phyloP scores from a whole-genome alignment of 2,329 filamentous ascomycete genomes.

The Colletotrichum sojae region DNA sequence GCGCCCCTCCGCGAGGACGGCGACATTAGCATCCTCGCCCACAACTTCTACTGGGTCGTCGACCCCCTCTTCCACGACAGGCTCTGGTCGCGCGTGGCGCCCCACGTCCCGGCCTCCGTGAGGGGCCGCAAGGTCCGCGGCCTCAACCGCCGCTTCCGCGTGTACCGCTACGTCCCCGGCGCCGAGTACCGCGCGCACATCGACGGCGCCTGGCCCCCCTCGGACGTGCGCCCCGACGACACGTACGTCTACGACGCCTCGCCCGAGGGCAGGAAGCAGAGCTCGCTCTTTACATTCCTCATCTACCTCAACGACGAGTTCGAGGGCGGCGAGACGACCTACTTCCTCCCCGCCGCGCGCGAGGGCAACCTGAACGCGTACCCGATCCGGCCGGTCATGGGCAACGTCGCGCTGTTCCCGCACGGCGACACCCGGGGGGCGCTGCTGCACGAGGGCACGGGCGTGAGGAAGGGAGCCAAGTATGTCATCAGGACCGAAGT shows the following conservation, averaged over 20 bases:
- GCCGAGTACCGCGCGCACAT: slow-evolving; percentile 81
- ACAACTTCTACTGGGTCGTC: slow-evolving; percentile 82
- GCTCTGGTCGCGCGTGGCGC: slow-evolving; percentile 73
- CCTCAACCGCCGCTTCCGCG: slow-evolving; percentile 78
- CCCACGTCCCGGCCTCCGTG: slow-evolving; percentile 69
- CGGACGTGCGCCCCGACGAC: slow-evolving; percentile 70
- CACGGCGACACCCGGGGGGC: slow-evolving; percentile 78
- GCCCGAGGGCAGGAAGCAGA: slow-evolving; percentile 71
- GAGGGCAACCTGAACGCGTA: slow-evolving; percentile 80
- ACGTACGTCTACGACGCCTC: slow-evolving; percentile 78
- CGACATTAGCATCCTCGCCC: slow-evolving; percentile 75
- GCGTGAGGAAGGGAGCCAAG: slow-evolving; percentile 75
- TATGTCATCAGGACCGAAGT: slow-evolving; percentile 82
- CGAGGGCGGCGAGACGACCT: slow-evolving; percentile 79
- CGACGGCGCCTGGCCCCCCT: slow-evolving; percentile 81
- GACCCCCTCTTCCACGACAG: slow-evolving; percentile 74
- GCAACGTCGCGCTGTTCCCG: slow-evolving; percentile 77
- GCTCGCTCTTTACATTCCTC: slow-evolving; percentile 78
- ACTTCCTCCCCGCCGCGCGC: slow-evolving; percentile 74
- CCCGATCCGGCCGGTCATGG: slow-evolving; percentile 77
- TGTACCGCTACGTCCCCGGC: slow-evolving; percentile 80
- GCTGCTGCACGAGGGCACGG: slow-evolving; percentile 78
- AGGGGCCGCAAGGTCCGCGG: slow-evolving; percentile 72
- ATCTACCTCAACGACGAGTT: slow-evolving; percentile 82
- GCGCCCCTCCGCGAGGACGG: slow-evolving; percentile 76